These are phyloP conservation scores for Mrakiaceae sp. DNA, from an alignment of 1,284 basidiomycete genomes.

Conservation along the genomic window DNA sequence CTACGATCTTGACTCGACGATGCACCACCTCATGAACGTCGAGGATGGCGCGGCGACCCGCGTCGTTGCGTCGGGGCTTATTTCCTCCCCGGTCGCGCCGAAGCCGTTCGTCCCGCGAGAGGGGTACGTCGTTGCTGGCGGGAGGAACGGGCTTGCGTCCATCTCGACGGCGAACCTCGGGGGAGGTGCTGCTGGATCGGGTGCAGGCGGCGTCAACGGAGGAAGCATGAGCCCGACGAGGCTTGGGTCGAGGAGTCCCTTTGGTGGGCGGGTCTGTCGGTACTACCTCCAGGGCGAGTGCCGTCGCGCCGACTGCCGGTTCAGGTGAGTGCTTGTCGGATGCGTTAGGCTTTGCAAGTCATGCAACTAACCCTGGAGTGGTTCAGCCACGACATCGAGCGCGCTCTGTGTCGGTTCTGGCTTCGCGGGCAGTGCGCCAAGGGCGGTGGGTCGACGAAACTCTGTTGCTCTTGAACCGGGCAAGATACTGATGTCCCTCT, in stretches of 20 bases:
- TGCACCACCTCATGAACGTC: slow-evolving; percentile 65
- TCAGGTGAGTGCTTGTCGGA: slow-evolving; percentile 53
- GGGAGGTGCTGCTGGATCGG: background rate
- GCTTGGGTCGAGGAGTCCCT: slow-evolving; percentile 42
- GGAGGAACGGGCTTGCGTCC: slow-evolving; percentile 7
- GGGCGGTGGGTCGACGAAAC: slow-evolving; percentile 51
- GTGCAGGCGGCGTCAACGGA: background rate
- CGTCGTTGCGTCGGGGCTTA: background rate
- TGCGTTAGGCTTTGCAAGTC: background rate
- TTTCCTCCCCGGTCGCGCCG: background rate
- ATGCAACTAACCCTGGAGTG: background rate
- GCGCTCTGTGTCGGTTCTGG: slow-evolving; percentile 95
- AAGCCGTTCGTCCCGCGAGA: slow-evolving; percentile 13
- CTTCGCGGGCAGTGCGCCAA: slow-evolving; percentile 91
- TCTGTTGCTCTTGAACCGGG: too few relatives aligned
- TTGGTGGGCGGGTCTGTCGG: slow-evolving; percentile 67
- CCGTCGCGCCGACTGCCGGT: slow-evolving; percentile 87
- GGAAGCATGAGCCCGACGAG: slow-evolving; percentile 23
- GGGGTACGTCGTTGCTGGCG: slow-evolving; percentile 17
- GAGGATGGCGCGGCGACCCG: background rate
- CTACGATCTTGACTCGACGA: slow-evolving; percentile 89
- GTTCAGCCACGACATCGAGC: slow-evolving; percentile 71
- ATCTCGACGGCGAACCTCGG: background rate
- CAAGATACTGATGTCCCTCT: background rate
- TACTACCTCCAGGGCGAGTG: slow-evolving; percentile 97